Percentiles rank a stretch among this genome's conserved stretches.
phyloP scores from a whole-genome alignment of 306 rosid genomes.

The Gleditsia sinensis region DNA sequence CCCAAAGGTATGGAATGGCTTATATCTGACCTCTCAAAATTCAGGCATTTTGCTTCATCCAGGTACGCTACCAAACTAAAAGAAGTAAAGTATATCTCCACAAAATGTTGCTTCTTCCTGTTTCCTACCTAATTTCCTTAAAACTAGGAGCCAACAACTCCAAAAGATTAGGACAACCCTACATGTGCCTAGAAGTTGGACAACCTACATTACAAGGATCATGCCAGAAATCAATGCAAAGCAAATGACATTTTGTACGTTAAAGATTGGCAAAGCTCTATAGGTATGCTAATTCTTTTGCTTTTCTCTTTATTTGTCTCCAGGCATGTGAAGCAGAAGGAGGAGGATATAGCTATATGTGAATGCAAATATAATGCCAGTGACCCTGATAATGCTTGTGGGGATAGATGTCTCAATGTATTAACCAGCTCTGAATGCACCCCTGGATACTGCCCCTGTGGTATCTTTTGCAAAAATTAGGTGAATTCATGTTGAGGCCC shows the following conservation, averaged over 20 bases:
- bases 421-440: conserved; percentile 93
- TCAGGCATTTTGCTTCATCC: too few species aligned
- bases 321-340: conserved; percentile 85
- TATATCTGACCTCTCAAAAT: too few species aligned
- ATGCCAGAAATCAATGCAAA: too few species aligned
- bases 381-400: conserved; percentile 76
- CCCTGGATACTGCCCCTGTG: conserved; percentile 79
- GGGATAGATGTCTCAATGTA: conserved; percentile 87
- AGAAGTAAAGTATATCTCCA: too few species aligned
- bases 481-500: conserved; percentile 40
- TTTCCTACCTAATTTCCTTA: too few species aligned
- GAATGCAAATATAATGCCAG: conserved; percentile 61
- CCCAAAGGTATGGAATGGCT: too few species aligned
- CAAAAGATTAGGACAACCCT: too few species aligned
- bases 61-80: too few species aligned
- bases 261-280: background rate
- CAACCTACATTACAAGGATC: too few species aligned
- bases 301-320: conserved; percentile 22
- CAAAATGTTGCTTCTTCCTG: background rate
- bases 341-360: conserved; percentile 85
- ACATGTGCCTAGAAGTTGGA: too few species aligned
- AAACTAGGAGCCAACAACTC: too few species aligned
- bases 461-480: conserved; percentile 78
- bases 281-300: conserved; percentile 1
- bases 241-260: too few species aligned